Conservation (phyloP, 208 protist genomes). For the Blechomonas ayalai region DNA sequence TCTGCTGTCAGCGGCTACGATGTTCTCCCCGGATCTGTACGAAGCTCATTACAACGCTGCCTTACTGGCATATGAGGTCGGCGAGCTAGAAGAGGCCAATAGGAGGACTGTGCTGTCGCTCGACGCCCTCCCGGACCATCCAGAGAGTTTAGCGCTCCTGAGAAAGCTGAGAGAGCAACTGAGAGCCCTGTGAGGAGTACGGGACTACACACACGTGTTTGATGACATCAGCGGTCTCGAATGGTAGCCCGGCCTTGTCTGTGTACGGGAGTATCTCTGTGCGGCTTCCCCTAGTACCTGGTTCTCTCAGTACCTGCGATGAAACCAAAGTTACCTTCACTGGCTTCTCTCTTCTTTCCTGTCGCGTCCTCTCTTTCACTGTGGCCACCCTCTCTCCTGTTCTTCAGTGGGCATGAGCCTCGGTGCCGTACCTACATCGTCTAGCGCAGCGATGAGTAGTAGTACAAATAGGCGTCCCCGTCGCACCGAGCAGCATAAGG, state of each 20-base stretch:
- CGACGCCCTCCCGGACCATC: conserved; percentile 76
- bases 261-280: background rate
- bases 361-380: background rate
- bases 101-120: conserved; percentile 48
- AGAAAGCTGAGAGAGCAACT: conserved; percentile 51
- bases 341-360: conserved; percentile 5
- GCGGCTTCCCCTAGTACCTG: background rate
- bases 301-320: no score
- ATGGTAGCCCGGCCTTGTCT: background rate
- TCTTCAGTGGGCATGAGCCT: no score
- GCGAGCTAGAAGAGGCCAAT: conserved; percentile 80
- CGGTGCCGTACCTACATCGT: no score
- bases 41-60: conserved; percentile 93
- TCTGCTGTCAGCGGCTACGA: conserved; percentile 67
- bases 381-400: no score
- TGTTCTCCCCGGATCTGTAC: conserved; percentile 58
- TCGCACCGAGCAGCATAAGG: no score
- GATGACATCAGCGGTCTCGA: no score
- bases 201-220: no score
- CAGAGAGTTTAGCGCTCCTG: conserved; percentile 63
- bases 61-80: conserved; percentile 56
- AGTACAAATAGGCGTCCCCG: no score
- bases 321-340: no score
- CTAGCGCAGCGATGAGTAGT: no score
- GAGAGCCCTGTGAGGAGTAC: conserved; percentile 23